Evolutionary conservation across 164 flowering plant species (phyloP), one percentile per base, ranked within the genome.

Genomic region (Malania oleifera): DNA sequence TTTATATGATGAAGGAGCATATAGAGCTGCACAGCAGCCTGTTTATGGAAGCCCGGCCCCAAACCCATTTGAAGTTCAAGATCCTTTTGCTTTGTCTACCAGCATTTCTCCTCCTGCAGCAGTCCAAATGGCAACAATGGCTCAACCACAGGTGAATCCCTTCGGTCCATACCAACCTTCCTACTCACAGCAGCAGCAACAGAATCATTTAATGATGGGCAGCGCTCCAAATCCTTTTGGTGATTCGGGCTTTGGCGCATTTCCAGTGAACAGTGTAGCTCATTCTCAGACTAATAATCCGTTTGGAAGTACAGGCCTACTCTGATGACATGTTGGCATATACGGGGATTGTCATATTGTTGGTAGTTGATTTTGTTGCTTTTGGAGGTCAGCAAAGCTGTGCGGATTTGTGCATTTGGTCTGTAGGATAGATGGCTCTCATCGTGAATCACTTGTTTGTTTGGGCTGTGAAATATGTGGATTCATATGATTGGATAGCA

Each of bases 31-130:
- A 47, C 84, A 75, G 73, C 95, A 82, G 63, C 90, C 96, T 18
- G 78, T 72, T 14, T 90, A 90, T 71, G 99, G 96, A 66, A 76
- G 70, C 12, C 74, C 93, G 25, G 83, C 87, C 3, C 89, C 89
- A 11, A 95, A 95, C 48, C 99, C 97, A 24, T 95, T 95, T 65
- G 96, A 78, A 72, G 81, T 77, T 7, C 87, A 79, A 1, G 99
- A 95, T 66, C 96, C 97, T 45, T 95, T 95, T 79, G 75, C 91
- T 12, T 31, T 75, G 53, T 82, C 99, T 11, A 84, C 73, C 67
- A 64, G 23, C 45, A 20, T 80, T 22, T 70, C 89, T 44, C 76
- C 87, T 5, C 87, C 92, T 41, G 56, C 84, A 15, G 44, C 85
- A 5, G 84, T 84, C 62, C 95, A 84, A 71, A 84, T 89, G 95